Evolutionary conservation across 1,284 basidiomycete species (phyloP), one percentile per base, ranked within the genome.

Genomic region (Agaricales sp.): DNA sequence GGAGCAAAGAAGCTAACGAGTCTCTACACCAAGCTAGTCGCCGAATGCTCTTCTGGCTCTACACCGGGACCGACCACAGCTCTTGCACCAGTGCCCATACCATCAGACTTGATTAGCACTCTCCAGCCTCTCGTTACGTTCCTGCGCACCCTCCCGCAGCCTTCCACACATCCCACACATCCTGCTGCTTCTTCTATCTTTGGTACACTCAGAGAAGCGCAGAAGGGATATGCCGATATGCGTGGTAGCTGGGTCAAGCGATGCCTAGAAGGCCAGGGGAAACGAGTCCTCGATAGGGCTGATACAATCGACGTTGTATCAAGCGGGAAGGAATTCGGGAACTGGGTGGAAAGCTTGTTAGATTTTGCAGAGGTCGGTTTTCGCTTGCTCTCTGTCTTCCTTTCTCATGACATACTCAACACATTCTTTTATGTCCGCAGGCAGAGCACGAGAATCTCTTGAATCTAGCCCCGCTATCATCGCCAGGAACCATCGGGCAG

Each of bases 161-260:
- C 85, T 0, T 67, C 80, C 1, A 87, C 87, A 0, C 85, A 88
- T 55, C 85, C 84, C 2, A 83, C 84, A 0, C 86, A 89, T 58
- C 84, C 84, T 2, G 84, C 84, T 6, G 76, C 83, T 0, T 66
- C 68, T 2, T 67, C 70, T 1, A 88, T 89, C 43, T 66, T 79
- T 23, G 59, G 71, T 2, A 78, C 82, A 1, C 61, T 90, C 3
- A 78, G 73, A 56, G 87, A 89, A 25, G 84, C 86, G 2, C 85
- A 87, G 63, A 73, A 73, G 50, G 87, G 87, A 1, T 89, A 87
- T 54, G 87, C 84, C 0, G 87, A 89, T 54, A 90, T 89, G 87
- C 74, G 86, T 21, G 85, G 86, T 2, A 71, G 70, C 11, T 89
- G 86, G 87, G 71, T 70, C 37, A 72, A 74, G 53, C 86, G 82